These are phyloP conservation scores for Pouteria campechiana DNA, from an alignment of 179 eudicot species.

Conservation along the genomic window DNA sequence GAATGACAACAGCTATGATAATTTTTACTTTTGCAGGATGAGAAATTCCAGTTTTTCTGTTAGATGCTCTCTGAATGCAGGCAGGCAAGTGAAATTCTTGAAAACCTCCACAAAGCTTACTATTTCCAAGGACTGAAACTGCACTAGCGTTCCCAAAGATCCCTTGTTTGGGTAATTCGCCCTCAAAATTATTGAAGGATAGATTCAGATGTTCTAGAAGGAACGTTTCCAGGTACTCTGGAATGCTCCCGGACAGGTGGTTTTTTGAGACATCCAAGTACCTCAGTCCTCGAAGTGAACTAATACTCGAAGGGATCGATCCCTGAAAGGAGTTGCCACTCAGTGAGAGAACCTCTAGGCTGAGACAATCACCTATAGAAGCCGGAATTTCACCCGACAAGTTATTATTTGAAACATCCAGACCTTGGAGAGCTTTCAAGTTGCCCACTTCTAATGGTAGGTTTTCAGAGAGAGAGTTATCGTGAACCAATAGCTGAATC, in stretches of 20 bases:
- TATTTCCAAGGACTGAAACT: not conserved
- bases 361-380: not conserved
- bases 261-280: conserved; percentile 2
- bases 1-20: no score
- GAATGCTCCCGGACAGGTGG: conserved; percentile 2
- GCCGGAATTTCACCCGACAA: conserved; percentile 2
- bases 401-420: conserved; percentile 5
- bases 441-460: conserved; percentile 5
- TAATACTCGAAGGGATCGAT: not conserved
- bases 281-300: conserved; percentile 1
- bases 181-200: conserved; percentile 6
- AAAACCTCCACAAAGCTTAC: conserved; percentile 6
- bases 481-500: not conserved
- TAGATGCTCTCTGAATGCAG: not conserved
- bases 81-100: not conserved
- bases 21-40: no score
- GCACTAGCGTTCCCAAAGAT: conserved; percentile 1
- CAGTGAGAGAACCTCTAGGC: not conserved
- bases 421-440: not conserved
- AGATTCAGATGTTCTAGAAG: not conserved
- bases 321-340: conserved; percentile 3
- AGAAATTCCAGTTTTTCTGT: no score
- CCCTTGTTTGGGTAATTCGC: conserved; percentile 1
- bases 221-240: conserved; percentile 1
- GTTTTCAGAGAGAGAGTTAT: not conserved